Evolutionary conservation across 805 yeast genomes (phyloP), one percentile per base, ranked within the genome.

Genomic region (Grigorovia jiainica): DNA sequence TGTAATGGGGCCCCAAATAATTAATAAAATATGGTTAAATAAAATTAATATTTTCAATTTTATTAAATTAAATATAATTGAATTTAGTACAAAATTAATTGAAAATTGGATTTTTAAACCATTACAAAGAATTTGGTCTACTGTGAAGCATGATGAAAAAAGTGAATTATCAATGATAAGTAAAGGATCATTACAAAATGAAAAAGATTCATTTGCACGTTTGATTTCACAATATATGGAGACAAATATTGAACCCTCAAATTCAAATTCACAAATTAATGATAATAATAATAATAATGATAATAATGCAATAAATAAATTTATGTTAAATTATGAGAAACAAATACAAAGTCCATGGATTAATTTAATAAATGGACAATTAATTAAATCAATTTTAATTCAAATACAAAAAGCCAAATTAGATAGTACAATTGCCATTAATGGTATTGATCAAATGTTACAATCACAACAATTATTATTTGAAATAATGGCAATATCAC

Each of bases 351-450:
- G 68, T 5, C 97, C 97, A 0, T 55, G 87, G 37, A 71, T 67
- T 42, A 78, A 80, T 30, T 44, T 87, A 2, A 43, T 65, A 2
- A 62, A 64, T 11, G 98, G 97, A 4, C 76, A 79, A 43, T 70
- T 90, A 48, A 61, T 87, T 7, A 71, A 95, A 42, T 78, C 89
- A 13, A 60, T 92, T 36, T 65, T 92, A 54, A 89, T 90, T 47
- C 97, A 92, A 61, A 69, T 92, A n/a, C 98, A 90, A 60, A 90
- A 92, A 63, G 82, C 95, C 10, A 90, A 90, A 62, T 97, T 92
- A 6, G 98, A 90, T 59, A 95, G 95, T 7, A 87, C 84, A 30
- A 67, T 87, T 5, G 97, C 96, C 0, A 74, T 90, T 46, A 76
- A 74, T 51, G 97, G 97, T 7, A 89, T 92, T 47, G 97, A 92